These are phyloP conservation scores for Colletotrichum brevisporum DNA, from an alignment of 2,329 filamentous ascomycete genomes.

Conservation along the genomic window DNA sequence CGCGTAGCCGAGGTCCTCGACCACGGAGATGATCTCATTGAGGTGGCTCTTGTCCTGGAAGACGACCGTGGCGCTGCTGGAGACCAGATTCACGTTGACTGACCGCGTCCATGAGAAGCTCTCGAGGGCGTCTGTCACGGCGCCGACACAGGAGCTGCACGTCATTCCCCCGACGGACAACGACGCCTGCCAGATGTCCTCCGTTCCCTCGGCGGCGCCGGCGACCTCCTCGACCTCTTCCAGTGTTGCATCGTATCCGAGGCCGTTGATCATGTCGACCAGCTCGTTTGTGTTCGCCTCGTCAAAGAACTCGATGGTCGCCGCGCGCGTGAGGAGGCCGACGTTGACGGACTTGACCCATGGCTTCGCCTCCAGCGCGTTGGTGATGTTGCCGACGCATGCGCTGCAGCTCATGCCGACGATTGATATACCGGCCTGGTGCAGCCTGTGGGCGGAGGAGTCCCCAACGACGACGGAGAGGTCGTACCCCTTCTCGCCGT, in stretches of 20 bases:
- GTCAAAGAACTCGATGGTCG: slow-evolving; percentile 28
- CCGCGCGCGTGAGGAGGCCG: slow-evolving; percentile 41
- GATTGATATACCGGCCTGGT: slow-evolving; percentile 40
- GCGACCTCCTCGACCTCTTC: slow-evolving; percentile 42
- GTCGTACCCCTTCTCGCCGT: neutral
- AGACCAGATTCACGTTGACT: slow-evolving; percentile 58
- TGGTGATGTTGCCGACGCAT: slow-evolving; percentile 41
- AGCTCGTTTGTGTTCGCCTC: slow-evolving; percentile 14
- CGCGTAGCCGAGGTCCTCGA: slow-evolving; percentile 20
- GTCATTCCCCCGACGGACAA: slow-evolving; percentile 38
- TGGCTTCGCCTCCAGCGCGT: slow-evolving; percentile 56
- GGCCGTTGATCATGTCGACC: slow-evolving; percentile 26
- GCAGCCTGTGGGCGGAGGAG: neutral
- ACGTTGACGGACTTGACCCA: slow-evolving; percentile 65
- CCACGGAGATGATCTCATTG: slow-evolving; percentile 6
- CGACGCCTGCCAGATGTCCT: neutral
- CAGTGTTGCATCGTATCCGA: slow-evolving; percentile 42
- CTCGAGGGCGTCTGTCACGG: slow-evolving; percentile 48
- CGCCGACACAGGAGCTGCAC: slow-evolving; percentile 37
- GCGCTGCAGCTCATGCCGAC: slow-evolving; percentile 39
- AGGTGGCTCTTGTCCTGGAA: slow-evolving; percentile 18
- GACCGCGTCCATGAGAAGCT: slow-evolving; percentile 61
- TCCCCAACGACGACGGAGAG: neutral
- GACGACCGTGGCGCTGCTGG: slow-evolving; percentile 25
- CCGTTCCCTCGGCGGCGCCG: neutral